phyloP scores from a whole-genome alignment of 1,139 yeast species.

The Taphrina flavorubra region DNA sequence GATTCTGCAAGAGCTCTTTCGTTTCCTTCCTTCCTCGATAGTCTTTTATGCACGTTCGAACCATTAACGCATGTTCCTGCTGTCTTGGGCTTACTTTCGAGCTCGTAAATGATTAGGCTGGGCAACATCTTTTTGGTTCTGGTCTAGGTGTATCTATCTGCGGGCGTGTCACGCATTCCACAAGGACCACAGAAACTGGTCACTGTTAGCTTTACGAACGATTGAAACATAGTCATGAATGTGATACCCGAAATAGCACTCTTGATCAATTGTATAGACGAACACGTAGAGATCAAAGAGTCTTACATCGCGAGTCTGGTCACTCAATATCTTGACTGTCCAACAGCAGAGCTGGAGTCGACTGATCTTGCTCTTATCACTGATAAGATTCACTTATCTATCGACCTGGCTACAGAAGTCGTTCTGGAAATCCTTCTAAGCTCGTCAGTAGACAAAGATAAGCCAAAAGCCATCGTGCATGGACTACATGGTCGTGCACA shows the following conservation, averaged over 20 bases:
- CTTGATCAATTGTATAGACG: not conserved
- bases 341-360: constrained; percentile 1
- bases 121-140: too few relatives aligned
- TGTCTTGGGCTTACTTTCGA: too few relatives aligned
- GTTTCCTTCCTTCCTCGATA: too few relatives aligned
- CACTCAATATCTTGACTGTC: not conserved
- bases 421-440: not conserved
- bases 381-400: not conserved
- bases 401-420: not conserved
- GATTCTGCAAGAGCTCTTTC: too few relatives aligned
- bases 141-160: too few relatives aligned
- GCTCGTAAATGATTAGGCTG: too few relatives aligned
- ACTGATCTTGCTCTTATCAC: not conserved
- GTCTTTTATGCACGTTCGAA: too few relatives aligned
- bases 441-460: not conserved
- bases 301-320: not conserved
- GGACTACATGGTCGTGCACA: constrained; percentile 1
- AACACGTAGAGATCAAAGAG: not conserved
- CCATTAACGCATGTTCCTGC: too few relatives aligned
- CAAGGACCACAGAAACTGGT: too few relatives aligned
- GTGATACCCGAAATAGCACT: constrained; percentile 1
- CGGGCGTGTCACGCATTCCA: too few relatives aligned
- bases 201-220: too few relatives aligned
- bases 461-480: not conserved
- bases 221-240: not conserved